Evolutionary conservation across 495 filamentous ascomycete genomes (phyloP).

Genomic region (Penicillium bovifimosum): DNA sequence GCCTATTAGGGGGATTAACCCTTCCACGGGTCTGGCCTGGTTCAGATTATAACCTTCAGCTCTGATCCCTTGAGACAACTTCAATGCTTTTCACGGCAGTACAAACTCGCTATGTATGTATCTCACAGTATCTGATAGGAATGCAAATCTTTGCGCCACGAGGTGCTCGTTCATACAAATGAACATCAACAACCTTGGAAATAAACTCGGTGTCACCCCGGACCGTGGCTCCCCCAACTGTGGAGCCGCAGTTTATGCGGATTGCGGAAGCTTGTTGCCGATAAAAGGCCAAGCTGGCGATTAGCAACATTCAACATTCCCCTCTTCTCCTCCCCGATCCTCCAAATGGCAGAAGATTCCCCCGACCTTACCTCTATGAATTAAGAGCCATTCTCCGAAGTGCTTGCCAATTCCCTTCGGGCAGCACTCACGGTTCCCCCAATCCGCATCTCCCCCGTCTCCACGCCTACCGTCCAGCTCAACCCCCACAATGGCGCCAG

Average conservation of each 20-base stretch:
- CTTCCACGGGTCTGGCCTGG: too few species aligned
- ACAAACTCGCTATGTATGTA: too few species aligned
- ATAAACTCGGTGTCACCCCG: not conserved
- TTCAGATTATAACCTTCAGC: too few species aligned
- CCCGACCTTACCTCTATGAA: slow-evolving; percentile 1
- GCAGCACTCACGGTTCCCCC: slow-evolving; percentile 18
- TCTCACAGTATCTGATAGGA: too few species aligned
- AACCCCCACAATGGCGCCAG: slow-evolving; percentile 27
- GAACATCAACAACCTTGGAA: too few species aligned
- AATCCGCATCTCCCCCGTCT: slow-evolving; percentile 9
- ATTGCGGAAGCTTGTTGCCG: slow-evolving; percentile 20
- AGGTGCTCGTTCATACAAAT: too few species aligned
- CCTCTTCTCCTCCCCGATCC: slow-evolving; percentile 8
- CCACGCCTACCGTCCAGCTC: slow-evolving; percentile 3
- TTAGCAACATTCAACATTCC: slow-evolving; percentile 13
- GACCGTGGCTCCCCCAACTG: slow-evolving; percentile 3
- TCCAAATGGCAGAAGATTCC: slow-evolving; percentile 6
- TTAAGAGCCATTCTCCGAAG: slow-evolving; percentile 22
- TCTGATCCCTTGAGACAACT: too few species aligned
- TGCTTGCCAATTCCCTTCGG: slow-evolving; percentile 20
- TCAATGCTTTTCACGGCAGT: too few species aligned
- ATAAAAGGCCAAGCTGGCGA: slow-evolving; percentile 44
- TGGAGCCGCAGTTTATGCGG: slow-evolving; percentile 13
- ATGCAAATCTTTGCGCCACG: too few species aligned
- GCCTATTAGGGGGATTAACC: too few species aligned